Base-by-base conservation (phyloP, 2,329 filamentous ascomycete species). In the Stagonosporopsis rhizophila region DNA sequence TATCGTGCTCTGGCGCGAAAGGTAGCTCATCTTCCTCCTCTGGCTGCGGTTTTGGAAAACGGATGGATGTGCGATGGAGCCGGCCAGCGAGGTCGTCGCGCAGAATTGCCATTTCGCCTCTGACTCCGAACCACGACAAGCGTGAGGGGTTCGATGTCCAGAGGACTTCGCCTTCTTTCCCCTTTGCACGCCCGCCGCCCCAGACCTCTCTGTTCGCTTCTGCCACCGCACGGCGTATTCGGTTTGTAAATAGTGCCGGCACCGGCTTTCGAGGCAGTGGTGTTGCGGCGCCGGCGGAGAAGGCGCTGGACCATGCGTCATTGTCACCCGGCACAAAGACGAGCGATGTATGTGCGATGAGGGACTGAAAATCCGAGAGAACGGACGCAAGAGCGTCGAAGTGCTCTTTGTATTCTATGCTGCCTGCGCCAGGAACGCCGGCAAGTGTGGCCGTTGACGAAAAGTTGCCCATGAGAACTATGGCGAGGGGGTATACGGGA, bases 321-420 rank as follows among this genome's bases (percentile, higher is more conserved):
- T 97, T 96, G 77, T 98, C 94, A 27, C 95, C 95, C 0, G 95
- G 95, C 0, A 98, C 90, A 71, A 99, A 96, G 28, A 96, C 82
- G 73, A 98, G 96, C 0, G 90, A 94, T 5, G 90, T 89, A 23
- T 85, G 84, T 53, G 89, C 88, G 39, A 98, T 83, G 14, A 99
- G 83, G 0, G 85, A 82, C 3, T 92, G 91, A 70, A 92, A 98
- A 64, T 98, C 92, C 7, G 90, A 83, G 6, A 99, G 83, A 1
- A 91, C 84, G 2, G 88, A 87, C 3, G 95, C 94, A 12, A 99
- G 84, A 8, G 88, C 86, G 77, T 99, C 92, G 74, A 98, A 97
- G 73, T 90, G 89, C 77, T 98, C 95, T 79, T 98, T 98, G 80
- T 96, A 98, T 77, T 96, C 92, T 65, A 98, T 93, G 75, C 91